Conservation (phyloP, 164 flowering plant species). For the Annona cherimola region DNA sequence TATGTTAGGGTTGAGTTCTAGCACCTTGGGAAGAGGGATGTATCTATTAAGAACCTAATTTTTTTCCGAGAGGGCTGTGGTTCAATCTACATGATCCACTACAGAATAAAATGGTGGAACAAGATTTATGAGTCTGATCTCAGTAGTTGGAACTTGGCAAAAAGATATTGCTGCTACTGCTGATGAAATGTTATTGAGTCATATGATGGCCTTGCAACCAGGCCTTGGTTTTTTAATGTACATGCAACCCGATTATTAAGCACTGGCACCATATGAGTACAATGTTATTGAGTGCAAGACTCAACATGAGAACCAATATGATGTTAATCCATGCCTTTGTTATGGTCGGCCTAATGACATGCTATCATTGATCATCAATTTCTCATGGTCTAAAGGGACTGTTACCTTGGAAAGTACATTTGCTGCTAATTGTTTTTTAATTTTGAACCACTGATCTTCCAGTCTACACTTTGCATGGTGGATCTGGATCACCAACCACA, state of each 20-base stretch:
- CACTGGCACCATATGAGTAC: too few relatives aligned
- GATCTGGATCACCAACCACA: not conserved
- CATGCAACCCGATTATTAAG: not conserved
- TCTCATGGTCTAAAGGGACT: too few relatives aligned
- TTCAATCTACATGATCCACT: not conserved
- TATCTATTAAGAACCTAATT: not conserved
- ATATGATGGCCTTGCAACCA: not conserved
- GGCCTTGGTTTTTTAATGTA: not conserved
- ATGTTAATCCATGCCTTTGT: too few relatives aligned
- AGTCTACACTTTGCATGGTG: not conserved
- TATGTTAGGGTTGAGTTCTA: conserved; percentile 11
- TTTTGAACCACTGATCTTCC: too few relatives aligned
- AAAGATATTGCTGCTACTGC: not conserved
- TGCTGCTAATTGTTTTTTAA: too few relatives aligned
- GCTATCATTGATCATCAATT: too few relatives aligned
- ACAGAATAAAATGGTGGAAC: not conserved
- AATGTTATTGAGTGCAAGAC: too few relatives aligned
- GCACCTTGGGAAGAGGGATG: not conserved
- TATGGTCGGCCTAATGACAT: too few relatives aligned
- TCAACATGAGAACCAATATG: too few relatives aligned
- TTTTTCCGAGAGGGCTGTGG: not conserved
- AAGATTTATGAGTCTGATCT: not conserved
- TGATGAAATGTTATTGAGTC: not conserved
- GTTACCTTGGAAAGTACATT: too few relatives aligned
- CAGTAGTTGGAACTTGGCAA: not conserved